Percentiles rank a stretch among this genome's conserved stretches.
Evolutionary conservation across 768 basidiomycete species (phyloP).

Genomic region (Rhizopogon salebrosus): DNA sequence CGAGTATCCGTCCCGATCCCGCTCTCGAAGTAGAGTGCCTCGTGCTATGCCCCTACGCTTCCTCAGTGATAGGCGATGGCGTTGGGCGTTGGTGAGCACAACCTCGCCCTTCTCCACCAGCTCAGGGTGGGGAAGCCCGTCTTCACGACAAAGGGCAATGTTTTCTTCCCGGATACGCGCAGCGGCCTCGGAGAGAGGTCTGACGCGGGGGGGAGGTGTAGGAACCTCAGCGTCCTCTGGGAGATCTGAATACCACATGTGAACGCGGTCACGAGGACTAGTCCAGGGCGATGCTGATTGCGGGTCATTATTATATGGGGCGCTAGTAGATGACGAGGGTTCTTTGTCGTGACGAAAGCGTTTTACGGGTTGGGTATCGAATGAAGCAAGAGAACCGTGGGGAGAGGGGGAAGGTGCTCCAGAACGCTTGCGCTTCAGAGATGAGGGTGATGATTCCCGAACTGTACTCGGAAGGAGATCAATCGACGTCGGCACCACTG

Average conservation of each 20-base stretch:
- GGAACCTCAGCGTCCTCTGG: constrained; percentile 1
- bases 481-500: not conserved
- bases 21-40: constrained; percentile 3
- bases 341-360: not conserved
- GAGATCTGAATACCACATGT: constrained; percentile 8
- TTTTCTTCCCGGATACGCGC: constrained; percentile 12
- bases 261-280: not conserved
- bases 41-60: constrained; percentile 6
- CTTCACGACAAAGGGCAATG: not conserved
- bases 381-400: not conserved
- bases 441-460: not conserved
- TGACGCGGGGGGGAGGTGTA: not conserved
- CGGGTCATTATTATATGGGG: not conserved
- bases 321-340: not conserved
- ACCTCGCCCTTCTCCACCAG: not conserved
- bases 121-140: not conserved
- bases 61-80: constrained; percentile 2
- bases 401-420: not conserved
- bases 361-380: not conserved
- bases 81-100: not conserved
- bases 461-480: not conserved
- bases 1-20: constrained; percentile 19
- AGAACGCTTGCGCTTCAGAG: constrained; percentile 1
- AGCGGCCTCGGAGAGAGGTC: not conserved
- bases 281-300: not conserved